Percentiles rank a stretch among this genome's conserved stretches.
Evolutionary conservation across 306 rosid species (phyloP).

Genomic region (Begonia masoniana): DNA sequence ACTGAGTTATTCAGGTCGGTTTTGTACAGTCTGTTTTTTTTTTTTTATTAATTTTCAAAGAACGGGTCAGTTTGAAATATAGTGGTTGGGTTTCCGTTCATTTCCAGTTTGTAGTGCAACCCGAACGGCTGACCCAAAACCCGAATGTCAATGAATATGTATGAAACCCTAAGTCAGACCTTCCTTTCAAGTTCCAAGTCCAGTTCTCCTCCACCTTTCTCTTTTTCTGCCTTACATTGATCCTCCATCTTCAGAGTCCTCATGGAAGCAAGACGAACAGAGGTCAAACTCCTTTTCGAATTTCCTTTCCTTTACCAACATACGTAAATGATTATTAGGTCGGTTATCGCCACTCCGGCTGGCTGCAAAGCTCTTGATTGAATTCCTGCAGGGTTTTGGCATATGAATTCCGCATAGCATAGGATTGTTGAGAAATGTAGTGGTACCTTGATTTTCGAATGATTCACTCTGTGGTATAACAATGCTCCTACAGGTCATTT

Average conservation of each 20-base stretch:
- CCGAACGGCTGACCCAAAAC: too few relatives aligned
- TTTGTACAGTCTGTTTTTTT: too few relatives aligned
- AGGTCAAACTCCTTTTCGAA: conserved; percentile 43
- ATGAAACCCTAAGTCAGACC: too few relatives aligned
- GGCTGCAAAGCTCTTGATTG: conserved; percentile 25
- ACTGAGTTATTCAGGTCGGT: too few relatives aligned
- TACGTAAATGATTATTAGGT: conserved; percentile 47
- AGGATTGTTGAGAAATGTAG: conserved; percentile 75
- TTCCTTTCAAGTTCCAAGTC: too few relatives aligned
- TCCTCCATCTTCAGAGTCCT: conserved; percentile 68
- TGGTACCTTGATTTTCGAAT: conserved; percentile 83
- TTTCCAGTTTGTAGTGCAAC: too few relatives aligned
- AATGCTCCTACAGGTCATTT: too few relatives aligned
- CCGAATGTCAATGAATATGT: too few relatives aligned
- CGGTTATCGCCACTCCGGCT: conserved; percentile 64
- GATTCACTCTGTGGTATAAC: conserved; percentile 91
- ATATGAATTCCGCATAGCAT: conserved; percentile 77
- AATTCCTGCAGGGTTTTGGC: conserved; percentile 42
- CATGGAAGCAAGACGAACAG: conserved; percentile 38
- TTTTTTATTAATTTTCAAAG: too few relatives aligned
- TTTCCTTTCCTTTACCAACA: conserved; percentile 76
- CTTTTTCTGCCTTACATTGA: conserved; percentile 23
- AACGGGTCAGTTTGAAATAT: too few relatives aligned
- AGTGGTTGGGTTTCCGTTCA: too few relatives aligned
- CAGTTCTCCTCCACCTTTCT: conserved; percentile 45